Percentiles rank a stretch among this genome's conserved stretches.
These are phyloP conservation scores for Effrenium voratum DNA, from an alignment of 73 alveolate species.

Conservation along the genomic window DNA sequence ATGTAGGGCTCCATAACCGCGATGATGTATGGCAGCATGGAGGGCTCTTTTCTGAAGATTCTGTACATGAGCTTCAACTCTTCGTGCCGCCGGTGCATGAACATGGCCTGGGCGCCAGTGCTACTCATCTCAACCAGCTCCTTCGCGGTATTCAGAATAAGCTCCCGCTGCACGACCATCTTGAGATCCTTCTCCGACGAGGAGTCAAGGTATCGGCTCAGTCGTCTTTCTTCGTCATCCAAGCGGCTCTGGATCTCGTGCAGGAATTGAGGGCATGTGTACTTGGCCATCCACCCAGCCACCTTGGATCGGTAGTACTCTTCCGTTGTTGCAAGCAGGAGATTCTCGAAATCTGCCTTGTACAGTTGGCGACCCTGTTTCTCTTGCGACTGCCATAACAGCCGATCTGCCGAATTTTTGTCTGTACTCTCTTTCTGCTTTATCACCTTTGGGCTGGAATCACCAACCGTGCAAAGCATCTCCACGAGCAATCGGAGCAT, in stretches of 20 bases:
- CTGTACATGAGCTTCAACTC: slow-evolving; percentile 51
- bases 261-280: slow-evolving; percentile 82
- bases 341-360: slow-evolving; percentile 25
- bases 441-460: slow-evolving; percentile 74
- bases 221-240: slow-evolving; percentile 93
- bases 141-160: slow-evolving; percentile 83
- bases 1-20: slow-evolving; percentile 90
- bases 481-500: slow-evolving; percentile 69
- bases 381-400: slow-evolving; percentile 68
- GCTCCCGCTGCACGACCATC: slow-evolving; percentile 73
- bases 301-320: slow-evolving; percentile 78
- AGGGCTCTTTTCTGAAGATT: slow-evolving; percentile 78
- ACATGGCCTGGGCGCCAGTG: slow-evolving; percentile 86
- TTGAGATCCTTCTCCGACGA: slow-evolving; percentile 66
- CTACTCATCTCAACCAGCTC: slow-evolving; percentile 88
- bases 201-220: slow-evolving; percentile 87
- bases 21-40: slow-evolving; percentile 92
- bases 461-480: slow-evolving; percentile 93
- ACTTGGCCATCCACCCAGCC: slow-evolving; percentile 86
- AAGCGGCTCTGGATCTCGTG: slow-evolving; percentile 60
- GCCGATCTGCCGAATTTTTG: slow-evolving; percentile 57
- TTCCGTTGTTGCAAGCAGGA: not conserved
- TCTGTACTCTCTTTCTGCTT: slow-evolving; percentile 70
- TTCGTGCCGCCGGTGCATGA: slow-evolving; percentile 28
- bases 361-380: slow-evolving; percentile 54